Base-by-base conservation (phyloP, 768 basidiomycete species). In the Podaxis sp. region DNA sequence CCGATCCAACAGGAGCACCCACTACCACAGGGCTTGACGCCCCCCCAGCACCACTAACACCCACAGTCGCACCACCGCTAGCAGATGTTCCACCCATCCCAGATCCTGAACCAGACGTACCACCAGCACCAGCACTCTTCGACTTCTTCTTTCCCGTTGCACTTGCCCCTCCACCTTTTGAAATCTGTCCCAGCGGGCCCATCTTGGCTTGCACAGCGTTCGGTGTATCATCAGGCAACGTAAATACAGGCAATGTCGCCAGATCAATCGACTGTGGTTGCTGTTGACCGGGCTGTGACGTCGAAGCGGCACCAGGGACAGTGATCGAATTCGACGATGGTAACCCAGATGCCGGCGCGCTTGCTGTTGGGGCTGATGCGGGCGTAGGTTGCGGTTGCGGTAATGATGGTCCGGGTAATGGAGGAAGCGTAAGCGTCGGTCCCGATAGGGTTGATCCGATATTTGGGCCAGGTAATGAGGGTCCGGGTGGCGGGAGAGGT, bases 171-270 rank as follows among this genome's bases (percentile, higher is more conserved):
- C 78, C 80, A 1, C 80, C 76, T 70, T 86, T 84, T 69, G 86
- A 67, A 63, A 93, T 84, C 71, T 93, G 90, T 6, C 92, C 92
- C 17, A 93, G 75, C 0, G 92, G 93, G 0, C 91, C 90, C 67
- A 93, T 84, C 77, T 90, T 93, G 50, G 82, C 76, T 66, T 91
- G 90, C 2, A 77, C 71, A 11, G 82, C 69, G 38, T 75, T 76
- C 0, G 89, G 87, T 2, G 74, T 38, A 67, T 94, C 92, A 78
- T 94, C 92, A 8, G 82, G 80, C 3, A 93, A 78, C 3, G 78
- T 71, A 15, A 84, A 62, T 37, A 72, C 70, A 13, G 71, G 64
- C 15, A 64, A 56, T 15, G 64, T 52, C 11, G 54, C 44, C 33
- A 52, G 17, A 36, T 55, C 49, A 20, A 60, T 51, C n/a, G 55